Conservation (phyloP, 176 grass and related monocot species). For the Elymus sibiricus region DNA sequence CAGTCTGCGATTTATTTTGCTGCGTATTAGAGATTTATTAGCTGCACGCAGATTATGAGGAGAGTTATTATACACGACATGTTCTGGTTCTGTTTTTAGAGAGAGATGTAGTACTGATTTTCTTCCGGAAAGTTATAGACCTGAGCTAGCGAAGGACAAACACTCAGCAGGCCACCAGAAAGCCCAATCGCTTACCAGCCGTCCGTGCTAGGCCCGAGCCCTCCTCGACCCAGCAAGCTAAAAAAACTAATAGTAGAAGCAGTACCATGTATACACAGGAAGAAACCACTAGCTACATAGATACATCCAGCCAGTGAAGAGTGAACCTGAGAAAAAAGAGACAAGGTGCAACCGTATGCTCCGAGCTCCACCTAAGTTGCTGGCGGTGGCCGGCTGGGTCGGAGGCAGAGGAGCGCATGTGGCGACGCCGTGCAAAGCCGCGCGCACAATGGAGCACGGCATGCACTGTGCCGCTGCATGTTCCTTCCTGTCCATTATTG, state of each 20-base stretch:
- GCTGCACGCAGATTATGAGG: no score
- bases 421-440: slow-evolving; percentile 38
- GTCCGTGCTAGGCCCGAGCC: not conserved
- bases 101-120: no score
- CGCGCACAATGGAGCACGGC: not conserved
- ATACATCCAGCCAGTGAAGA: no score
- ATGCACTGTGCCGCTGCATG: not conserved
- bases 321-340: not conserved
- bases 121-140: no score
- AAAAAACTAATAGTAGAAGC: not conserved
- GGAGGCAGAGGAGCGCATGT: slow-evolving; percentile 24
- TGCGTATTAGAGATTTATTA: not conserved
- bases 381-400: not conserved
- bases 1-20: not conserved
- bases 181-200: not conserved
- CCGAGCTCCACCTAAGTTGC: slow-evolving; percentile 14
- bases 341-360: not conserved
- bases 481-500: slow-evolving; percentile 35
- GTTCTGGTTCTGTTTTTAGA: no score
- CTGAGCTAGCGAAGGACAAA: no score
- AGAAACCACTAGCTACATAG: not conserved
- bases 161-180: not conserved
- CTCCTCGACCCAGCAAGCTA: not conserved
- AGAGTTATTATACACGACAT: no score
- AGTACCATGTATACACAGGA: not conserved